phyloP scores from a whole-genome alignment of 306 rosid species.

The Ziziphus jujuba region DNA sequence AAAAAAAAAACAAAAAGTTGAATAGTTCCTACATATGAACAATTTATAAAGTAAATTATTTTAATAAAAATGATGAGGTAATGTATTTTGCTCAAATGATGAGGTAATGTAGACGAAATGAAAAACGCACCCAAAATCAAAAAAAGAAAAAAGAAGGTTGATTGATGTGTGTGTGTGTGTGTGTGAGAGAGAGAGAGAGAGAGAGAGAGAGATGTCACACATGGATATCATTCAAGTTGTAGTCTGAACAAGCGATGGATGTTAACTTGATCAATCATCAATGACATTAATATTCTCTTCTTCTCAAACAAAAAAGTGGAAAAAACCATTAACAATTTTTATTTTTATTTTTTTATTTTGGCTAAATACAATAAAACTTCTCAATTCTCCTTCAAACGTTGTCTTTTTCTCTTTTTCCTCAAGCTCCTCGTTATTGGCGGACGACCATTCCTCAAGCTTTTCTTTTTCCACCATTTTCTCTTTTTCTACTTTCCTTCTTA shows the following conservation, averaged over 20 bases:
- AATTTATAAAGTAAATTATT: too few relatives aligned
- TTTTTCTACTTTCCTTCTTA: conserved; percentile 23
- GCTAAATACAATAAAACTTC: conserved; percentile 6
- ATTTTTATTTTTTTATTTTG: too few relatives aligned
- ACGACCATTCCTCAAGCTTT: conserved; percentile 39
- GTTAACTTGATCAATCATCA: conserved; percentile 52
- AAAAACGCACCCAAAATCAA: too few relatives aligned
- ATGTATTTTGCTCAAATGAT: too few relatives aligned
- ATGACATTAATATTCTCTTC: conserved; percentile 42
- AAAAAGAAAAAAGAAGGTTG: too few relatives aligned
- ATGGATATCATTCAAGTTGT: conserved; percentile 36
- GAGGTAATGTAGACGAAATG: too few relatives aligned
- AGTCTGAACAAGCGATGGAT: conserved; percentile 21
- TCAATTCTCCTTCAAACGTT: background rate
- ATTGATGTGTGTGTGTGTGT: too few relatives aligned
- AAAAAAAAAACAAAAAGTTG: too few relatives aligned
- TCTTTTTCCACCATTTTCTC: conserved; percentile 30
- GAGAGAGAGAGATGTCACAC: background rate
- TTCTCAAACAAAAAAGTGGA: conserved; percentile 41
- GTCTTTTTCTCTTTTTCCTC: conserved; percentile 34
- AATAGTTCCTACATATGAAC: too few relatives aligned
- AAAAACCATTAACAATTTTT: background rate
- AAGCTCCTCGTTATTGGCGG: conserved; percentile 42
- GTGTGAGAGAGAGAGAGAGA: conserved; percentile 12
- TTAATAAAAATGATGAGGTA: too few relatives aligned